These are phyloP conservation scores for Geum urbanum DNA, from an alignment of 306 rosid genomes.

Conservation along the genomic window DNA sequence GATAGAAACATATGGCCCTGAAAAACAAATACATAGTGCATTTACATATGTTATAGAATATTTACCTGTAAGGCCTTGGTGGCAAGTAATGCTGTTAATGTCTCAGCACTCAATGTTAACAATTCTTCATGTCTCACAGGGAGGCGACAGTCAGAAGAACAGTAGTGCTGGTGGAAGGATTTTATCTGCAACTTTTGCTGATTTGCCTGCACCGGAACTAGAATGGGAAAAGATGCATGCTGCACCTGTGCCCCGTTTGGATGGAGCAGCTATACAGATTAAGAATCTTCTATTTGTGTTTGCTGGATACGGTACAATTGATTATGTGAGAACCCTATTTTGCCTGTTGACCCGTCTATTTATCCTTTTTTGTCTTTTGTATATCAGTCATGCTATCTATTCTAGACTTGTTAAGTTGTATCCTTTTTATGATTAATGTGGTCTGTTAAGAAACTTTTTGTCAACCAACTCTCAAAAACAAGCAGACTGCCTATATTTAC, in stretches of 20 bases:
- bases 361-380: background rate
- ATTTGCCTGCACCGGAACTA: slow-evolving; percentile 73
- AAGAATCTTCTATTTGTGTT: slow-evolving; percentile 60
- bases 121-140: background rate
- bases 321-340: slow-evolving; percentile 45
- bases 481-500: background rate
- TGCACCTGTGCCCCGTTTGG: slow-evolving; percentile 84
- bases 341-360: background rate
- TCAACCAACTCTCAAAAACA: background rate
- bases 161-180: slow-evolving; percentile 27
- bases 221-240: slow-evolving; percentile 69
- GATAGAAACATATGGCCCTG: background rate
- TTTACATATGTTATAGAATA: background rate
- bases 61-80: background rate
- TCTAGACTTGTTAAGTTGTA: background rate
- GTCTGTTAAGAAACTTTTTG: background rate
- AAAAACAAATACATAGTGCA: background rate
- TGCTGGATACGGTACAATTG: slow-evolving; percentile 66
- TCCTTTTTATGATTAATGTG: background rate
- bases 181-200: slow-evolving; percentile 64
- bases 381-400: background rate
- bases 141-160: background rate
- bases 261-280: slow-evolving; percentile 75
- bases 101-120: background rate
- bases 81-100: background rate